Conservation (phyloP, 2,329 filamentous ascomycete genomes). For the Aureobasidium vineae region DNA sequence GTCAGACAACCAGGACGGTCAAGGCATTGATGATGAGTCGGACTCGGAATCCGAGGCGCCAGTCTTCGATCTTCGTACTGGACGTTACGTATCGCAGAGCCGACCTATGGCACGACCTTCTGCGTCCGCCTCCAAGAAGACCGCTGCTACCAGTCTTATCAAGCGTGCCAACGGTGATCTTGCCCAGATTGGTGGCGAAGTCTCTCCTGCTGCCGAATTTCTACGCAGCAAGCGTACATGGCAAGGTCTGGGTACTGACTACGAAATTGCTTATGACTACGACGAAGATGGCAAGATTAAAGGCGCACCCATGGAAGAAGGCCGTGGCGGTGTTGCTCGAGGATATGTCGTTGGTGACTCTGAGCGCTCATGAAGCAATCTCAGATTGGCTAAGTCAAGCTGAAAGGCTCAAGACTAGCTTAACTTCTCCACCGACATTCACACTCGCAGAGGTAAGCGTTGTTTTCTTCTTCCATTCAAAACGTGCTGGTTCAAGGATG, state of each 20-base stretch:
- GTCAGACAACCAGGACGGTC: conserved; percentile 45
- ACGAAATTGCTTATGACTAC: conserved; percentile 61
- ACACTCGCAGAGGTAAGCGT: conserved; percentile 67
- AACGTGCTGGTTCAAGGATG: conserved; percentile 64
- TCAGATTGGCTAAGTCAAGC: not conserved
- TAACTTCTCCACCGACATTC: no score
- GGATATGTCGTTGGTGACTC: conserved; percentile 75
- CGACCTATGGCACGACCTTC: conserved; percentile 61
- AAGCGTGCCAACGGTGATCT: conserved; percentile 68
- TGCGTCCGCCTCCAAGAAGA: conserved; percentile 22
- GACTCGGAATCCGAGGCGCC: conserved; percentile 69
- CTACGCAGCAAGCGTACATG: conserved; percentile 80
- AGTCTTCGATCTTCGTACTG: conserved; percentile 89
- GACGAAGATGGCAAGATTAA: conserved; percentile 50
- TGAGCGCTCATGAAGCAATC: conserved; percentile 4
- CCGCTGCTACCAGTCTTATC: conserved; percentile 50
- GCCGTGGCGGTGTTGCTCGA: conserved; percentile 80
- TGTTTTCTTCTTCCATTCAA: conserved; percentile 40
- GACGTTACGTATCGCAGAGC: conserved; percentile 74
- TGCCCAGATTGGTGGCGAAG: conserved; percentile 75
- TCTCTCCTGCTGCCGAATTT: conserved; percentile 90
- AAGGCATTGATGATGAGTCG: conserved; percentile 65
- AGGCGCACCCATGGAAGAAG: conserved; percentile 74
- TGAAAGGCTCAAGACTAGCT: no score
- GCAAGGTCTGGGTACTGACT: conserved; percentile 89